Evolutionary conservation across 805 yeast species (phyloP).

Genomic region (Phaffomyces opuntiae): DNA sequence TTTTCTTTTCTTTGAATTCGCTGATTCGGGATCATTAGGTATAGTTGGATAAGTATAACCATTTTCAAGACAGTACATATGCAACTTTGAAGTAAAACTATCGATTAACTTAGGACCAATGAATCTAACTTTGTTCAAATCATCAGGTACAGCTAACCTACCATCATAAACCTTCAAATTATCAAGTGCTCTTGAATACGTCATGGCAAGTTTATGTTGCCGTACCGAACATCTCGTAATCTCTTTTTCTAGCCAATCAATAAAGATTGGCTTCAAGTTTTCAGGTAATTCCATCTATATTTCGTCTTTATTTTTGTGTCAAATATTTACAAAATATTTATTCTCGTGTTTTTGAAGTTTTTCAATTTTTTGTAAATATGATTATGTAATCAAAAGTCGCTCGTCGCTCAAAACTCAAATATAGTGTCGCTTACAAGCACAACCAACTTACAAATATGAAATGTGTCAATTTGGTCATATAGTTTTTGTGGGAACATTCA

Average conservation of each 20-base stretch:
- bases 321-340: background rate
- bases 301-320: background rate
- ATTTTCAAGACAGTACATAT: conserved; percentile 48
- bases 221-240: conserved; percentile 36
- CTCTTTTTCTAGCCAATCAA: conserved; percentile 53
- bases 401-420: too few relatives aligned
- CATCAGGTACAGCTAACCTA: conserved; percentile 46
- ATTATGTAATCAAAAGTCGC: too few relatives aligned
- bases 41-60: conserved; percentile 39
- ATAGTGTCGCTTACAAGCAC: too few relatives aligned
- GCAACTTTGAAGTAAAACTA: conserved; percentile 39
- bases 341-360: too few relatives aligned
- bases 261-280: conserved; percentile 46
- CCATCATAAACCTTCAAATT: conserved; percentile 39
- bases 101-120: conserved; percentile 68
- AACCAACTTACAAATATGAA: too few relatives aligned
- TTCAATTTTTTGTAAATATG: too few relatives aligned
- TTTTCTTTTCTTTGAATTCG: conserved; percentile 6
- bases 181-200: conserved; percentile 51
- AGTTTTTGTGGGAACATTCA: too few relatives aligned
- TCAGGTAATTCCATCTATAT: conserved; percentile 27
- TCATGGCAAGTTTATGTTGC: conserved; percentile 45
- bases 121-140: conserved; percentile 51
- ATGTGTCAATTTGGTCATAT: too few relatives aligned
- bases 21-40: background rate